These are phyloP conservation scores for Gliomastix tumulicola DNA, from an alignment of 2,329 filamentous ascomycete genomes.

Conservation along the genomic window DNA sequence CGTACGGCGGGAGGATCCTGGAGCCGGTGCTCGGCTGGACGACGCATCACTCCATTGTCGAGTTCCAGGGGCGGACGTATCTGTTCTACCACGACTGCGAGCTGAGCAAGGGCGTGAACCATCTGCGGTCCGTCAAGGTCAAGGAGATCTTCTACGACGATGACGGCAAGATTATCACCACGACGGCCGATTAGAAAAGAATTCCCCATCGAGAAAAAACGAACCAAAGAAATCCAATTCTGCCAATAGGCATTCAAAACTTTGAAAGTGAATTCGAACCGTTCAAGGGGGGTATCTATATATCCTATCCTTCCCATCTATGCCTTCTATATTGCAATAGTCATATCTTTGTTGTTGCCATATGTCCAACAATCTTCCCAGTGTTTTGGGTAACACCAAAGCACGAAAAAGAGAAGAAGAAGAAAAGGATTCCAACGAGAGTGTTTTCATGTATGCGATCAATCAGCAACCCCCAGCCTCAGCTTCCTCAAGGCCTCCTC, in stretches of 20 bases:
- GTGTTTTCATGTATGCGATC: neutral
- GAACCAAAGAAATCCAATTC: no score
- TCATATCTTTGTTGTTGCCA: no score
- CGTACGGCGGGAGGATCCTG: constrained; percentile 62
- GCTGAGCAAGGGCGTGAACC: constrained; percentile 60
- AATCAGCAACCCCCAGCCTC: constrained; percentile 35
- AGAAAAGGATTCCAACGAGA: no score
- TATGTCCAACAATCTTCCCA: no score
- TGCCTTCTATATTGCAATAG: no score
- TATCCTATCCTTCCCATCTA: no score
- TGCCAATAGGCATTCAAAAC: no score
- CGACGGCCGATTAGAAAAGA: constrained; percentile 15
- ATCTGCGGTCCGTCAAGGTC: constrained; percentile 67
- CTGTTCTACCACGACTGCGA: constrained; percentile 72
- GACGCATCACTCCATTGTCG: constrained; percentile 72
- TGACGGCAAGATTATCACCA: constrained; percentile 51
- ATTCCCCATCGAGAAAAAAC: no score
- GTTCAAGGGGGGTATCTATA: no score
- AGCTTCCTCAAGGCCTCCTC: constrained; percentile 62
- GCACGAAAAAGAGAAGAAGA: no score
- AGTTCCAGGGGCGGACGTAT: constrained; percentile 66
- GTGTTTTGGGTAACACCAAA: no score
- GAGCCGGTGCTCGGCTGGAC: constrained; percentile 78
- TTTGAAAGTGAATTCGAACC: no score
- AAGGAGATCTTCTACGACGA: constrained; percentile 67